These are phyloP conservation scores for Cordyceps tenuipes DNA, from an alignment of 2,329 filamentous ascomycete species.

Conservation along the genomic window DNA sequence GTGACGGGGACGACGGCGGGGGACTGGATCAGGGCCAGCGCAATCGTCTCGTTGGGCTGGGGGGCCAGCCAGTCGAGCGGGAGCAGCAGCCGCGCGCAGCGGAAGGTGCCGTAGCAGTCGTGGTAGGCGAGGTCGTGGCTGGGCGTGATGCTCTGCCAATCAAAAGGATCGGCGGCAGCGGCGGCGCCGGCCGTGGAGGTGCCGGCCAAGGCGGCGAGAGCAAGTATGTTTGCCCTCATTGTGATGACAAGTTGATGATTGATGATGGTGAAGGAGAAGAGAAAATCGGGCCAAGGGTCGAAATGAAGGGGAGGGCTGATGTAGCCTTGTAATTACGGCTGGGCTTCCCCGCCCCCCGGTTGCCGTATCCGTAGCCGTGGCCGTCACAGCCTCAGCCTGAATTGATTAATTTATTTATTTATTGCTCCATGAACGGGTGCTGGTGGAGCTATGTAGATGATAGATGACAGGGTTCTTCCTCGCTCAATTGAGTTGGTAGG, in stretches of 20 bases:
- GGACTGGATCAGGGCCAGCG: slow-evolving; percentile 33
- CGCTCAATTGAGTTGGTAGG: no score
- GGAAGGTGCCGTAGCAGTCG: slow-evolving; percentile 29
- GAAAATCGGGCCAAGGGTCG: no score
- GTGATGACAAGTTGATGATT: neutral
- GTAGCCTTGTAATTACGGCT: neutral
- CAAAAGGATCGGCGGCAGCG: slow-evolving; percentile 19
- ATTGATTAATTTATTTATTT: no score
- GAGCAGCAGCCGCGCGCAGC: slow-evolving; percentile 35
- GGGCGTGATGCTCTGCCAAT: slow-evolving; percentile 29
- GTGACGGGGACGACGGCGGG: slow-evolving; percentile 29
- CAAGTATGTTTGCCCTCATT: neutral
- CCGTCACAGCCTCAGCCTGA: neutral
- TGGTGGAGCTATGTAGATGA: no score
- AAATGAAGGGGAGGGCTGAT: neutral
- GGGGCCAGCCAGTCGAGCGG: slow-evolving; percentile 34
- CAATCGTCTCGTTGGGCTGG: slow-evolving; percentile 22
- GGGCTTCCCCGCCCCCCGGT: neutral
- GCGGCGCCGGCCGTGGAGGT: neutral
- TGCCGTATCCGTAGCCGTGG: neutral
- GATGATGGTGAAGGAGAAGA: neutral
- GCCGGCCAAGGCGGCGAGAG: neutral
- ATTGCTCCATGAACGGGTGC: no score
- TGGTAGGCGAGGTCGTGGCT: slow-evolving; percentile 29
- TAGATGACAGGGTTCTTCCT: no score